Evolutionary conservation across 2,329 filamentous ascomycete species (phyloP), one percentile per base, ranked within the genome.

Genomic region (Myriosclerotinia duriaeana): DNA sequence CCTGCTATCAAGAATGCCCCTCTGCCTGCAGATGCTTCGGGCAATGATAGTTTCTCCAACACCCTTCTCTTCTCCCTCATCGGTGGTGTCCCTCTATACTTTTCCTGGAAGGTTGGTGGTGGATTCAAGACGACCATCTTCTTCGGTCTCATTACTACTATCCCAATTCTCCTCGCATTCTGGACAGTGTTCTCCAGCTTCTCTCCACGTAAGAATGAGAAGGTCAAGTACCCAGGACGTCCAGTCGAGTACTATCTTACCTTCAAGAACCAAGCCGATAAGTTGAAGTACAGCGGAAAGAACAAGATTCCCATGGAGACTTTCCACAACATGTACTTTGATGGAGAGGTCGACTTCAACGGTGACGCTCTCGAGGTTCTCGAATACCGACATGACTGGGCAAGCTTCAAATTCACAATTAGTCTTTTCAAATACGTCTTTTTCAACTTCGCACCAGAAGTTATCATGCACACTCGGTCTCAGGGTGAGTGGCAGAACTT

Each of bases 291-390:
- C 81, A 84, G 85, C 72, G 91, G 91, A 78, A 85, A 84, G 78
- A 90, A 85, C 81, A 93, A 90, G 82, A 92, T 95, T 69, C 89
- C 92, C 65, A 89, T 96, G 83, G 89, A 96, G 82, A 96, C 92
- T 34, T 98, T 98, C 84, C 89, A 96, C 78, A 93, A 97, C 80
- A 96, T 94, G 90, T 98, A 97, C 84, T 96, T 98, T 80, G 90
- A 95, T 76, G 92, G 92, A 67, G 88, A 96, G 67, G 93, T 97
- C 70, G 92, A 97, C 74, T 94, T 97, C 85, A 98, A 97, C 79
- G 93, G 93, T 67, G 95, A 98, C 79, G 87, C 85, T 75, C 85
- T 98, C 70, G 94, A 98, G 77, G 83, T 91, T 58, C 81, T 98
- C 79, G 95, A 98, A 80, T 95, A 95, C 82, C 86, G 95, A 76